phyloP scores from a whole-genome alignment of 345 rosid species.

The Gossypium raimondii region DNA sequence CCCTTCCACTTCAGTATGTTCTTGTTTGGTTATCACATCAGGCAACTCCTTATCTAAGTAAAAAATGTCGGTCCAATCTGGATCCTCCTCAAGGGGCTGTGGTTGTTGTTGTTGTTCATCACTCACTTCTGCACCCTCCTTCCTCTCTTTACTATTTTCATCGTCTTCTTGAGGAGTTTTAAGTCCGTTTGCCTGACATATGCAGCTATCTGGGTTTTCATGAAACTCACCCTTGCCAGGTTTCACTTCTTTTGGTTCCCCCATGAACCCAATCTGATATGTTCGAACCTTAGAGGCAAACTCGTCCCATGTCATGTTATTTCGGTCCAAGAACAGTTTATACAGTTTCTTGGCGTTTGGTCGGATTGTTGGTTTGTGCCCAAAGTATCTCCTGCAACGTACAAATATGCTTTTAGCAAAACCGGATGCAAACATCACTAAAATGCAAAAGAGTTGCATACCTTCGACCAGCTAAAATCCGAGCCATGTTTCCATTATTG shows the following conservation, averaged over 20 bases:
- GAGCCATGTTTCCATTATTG: constrained; percentile 98
- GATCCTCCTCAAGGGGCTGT: constrained; percentile 40
- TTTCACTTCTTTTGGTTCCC: constrained; percentile 61
- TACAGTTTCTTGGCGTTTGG: constrained; percentile 81
- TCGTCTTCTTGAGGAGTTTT: neutral
- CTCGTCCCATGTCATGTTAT: constrained; percentile 80
- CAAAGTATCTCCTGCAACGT: constrained; percentile 71
- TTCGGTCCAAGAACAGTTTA: constrained; percentile 52
- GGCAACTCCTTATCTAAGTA: constrained; percentile 27
- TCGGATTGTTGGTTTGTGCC: constrained; percentile 85
- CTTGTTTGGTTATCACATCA: constrained; percentile 18
- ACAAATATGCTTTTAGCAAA: neutral
- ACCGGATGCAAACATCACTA: neutral
- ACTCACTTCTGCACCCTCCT: constrained; percentile 4
- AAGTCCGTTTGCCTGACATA: constrained; percentile 40
- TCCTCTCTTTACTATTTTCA: neutral
- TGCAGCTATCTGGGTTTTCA: constrained; percentile 80
- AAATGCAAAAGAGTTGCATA: constrained; percentile 18
- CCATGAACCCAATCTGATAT: constrained; percentile 80
- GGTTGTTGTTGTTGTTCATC: constrained; percentile 35
- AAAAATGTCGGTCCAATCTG: constrained; percentile 38
- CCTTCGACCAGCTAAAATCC: constrained; percentile 93
- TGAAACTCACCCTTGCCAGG: constrained; percentile 78
- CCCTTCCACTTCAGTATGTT: constrained; percentile 36
- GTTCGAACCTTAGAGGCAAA: constrained; percentile 54